phyloP scores from a whole-genome alignment of 2,329 filamentous ascomycete genomes.

The Laburnicola sp. region DNA sequence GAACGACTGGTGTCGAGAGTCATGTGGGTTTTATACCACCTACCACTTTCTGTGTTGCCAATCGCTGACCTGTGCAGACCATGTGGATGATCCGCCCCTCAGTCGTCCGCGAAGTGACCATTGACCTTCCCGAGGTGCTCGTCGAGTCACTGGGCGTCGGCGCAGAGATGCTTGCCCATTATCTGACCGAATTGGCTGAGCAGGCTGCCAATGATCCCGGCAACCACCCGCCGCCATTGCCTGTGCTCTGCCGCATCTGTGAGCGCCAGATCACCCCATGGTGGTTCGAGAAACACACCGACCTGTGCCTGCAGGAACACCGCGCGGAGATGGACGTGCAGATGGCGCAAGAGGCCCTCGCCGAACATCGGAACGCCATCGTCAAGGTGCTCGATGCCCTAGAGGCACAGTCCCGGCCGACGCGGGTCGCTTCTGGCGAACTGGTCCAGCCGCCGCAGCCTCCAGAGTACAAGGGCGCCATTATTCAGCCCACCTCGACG shows the following conservation, averaged over 20 bases:
- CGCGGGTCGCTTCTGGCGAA: conserved; percentile 57
- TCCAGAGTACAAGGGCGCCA: conserved; percentile 84
- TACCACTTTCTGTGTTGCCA: background rate
- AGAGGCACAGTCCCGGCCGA: conserved; percentile 73
- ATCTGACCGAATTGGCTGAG: conserved; percentile 87
- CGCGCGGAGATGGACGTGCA: conserved; percentile 97
- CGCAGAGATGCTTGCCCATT: conserved; percentile 90
- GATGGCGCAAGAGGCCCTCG: conserved; percentile 87
- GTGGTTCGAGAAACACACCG: conserved; percentile 99
- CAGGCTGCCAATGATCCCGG: conserved; percentile 73
- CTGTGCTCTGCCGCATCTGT: conserved; percentile 93
- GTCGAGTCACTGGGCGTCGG: conserved; percentile 93
- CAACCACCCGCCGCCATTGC: conserved; percentile 76
- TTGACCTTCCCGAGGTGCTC: conserved; percentile 85
- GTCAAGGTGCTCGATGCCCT: conserved; percentile 93
- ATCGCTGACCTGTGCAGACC: conserved; percentile 61
- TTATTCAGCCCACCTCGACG: conserved; percentile 73
- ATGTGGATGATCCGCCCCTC: conserved; percentile 99
- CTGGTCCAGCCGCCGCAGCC: conserved; percentile 52
- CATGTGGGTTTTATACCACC: conserved; percentile 66
- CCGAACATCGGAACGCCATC: conserved; percentile 90
- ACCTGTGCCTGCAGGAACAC: conserved; percentile 93
- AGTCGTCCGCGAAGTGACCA: conserved; percentile 88
- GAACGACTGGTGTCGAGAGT: conserved; percentile 79
- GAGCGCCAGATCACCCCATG: conserved; percentile 96